phyloP scores from a whole-genome alignment of 352 stramenopile genomes.

The Globisporangium yorkense region DNA sequence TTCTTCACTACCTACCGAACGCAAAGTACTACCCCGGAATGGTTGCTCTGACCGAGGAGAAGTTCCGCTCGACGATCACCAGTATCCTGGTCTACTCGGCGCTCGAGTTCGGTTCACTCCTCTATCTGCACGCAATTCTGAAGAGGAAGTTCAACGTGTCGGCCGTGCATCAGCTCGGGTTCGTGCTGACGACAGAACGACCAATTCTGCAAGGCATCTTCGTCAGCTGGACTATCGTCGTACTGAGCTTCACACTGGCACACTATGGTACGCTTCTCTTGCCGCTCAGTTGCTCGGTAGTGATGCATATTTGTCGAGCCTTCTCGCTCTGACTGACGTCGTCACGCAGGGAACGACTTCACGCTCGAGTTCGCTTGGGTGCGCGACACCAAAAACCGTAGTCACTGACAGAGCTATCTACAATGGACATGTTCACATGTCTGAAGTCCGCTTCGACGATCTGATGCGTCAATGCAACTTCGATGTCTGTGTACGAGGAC shows the following conservation, averaged over 20 bases:
- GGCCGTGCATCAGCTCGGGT: slow-evolving; percentile 25
- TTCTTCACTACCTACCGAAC: slow-evolving; percentile 21
- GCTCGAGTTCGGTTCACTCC: slow-evolving; percentile 23
- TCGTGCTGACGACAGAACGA: slow-evolving; percentile 20
- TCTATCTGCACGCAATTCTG: slow-evolving; percentile 8
- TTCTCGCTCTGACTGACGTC: background rate
- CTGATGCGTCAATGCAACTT: too few relatives aligned
- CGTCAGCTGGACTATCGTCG: slow-evolving; percentile 1
- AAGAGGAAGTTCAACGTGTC: slow-evolving; percentile 20
- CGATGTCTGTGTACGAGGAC: too few relatives aligned
- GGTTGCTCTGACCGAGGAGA: slow-evolving; percentile 3
- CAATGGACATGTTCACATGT: background rate
- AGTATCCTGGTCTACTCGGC: slow-evolving; percentile 18
- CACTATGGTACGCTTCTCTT: background rate
- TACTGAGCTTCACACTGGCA: background rate
- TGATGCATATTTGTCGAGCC: background rate
- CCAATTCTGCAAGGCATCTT: background rate
- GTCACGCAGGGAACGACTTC: slow-evolving; percentile 1
- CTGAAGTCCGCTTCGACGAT: too few relatives aligned
- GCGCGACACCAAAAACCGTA: background rate
- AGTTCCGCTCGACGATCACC: slow-evolving; percentile 4
- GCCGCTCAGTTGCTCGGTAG: background rate
- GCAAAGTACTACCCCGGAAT: slow-evolving; percentile 16
- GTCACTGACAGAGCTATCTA: background rate
- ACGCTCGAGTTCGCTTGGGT: slow-evolving; percentile 2